Evolutionary conservation across 805 yeast species (phyloP), one percentile per base, ranked within the genome.

Genomic region (Candida pseudofarinosa): DNA sequence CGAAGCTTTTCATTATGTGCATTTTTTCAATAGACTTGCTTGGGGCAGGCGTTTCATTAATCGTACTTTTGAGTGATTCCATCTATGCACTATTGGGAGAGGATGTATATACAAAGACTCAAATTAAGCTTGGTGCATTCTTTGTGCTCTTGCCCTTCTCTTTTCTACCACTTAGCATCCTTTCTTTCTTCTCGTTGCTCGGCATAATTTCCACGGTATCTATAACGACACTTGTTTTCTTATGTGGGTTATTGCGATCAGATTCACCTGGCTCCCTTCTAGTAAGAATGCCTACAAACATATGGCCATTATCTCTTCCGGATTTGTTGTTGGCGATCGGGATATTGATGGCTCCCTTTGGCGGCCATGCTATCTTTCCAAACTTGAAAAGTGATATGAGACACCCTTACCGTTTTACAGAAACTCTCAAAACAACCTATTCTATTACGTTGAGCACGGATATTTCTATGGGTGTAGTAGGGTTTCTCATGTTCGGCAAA

Each of bases 51-150:
- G 90, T 89, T 8, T 78, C 96, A 0, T 69, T 89, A 47, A 77
- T 86, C 38, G 87, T 89, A 17, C 69, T 89, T 18, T 88, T 89
- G 61, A 88, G 95, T 16, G 97, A 89, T 62, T 86, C 96, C 1
- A 71, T 89, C 41, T 77, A 79, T 63, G 88, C 90, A 0, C 63
- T 86, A 33, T 67, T 72, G 32, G 70, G 69, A 1, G 70, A 62
- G 45, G 68, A 66, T 8, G 51, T 47, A 8, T 70, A 74, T 73
- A 68, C 74, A 4, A 60, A 54, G 40, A 56, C 67, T 8, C 69
- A 73, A 31, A 85, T 83, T 67, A 88, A 88, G 58, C 42, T 83
- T 36, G 48, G 87, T 37, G 84, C 86, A 14, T 85, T 84, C 54
- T 64, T 83, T 35, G 73, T 83, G 6, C 71, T 88, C 43, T 83